phyloP scores from a whole-genome alignment of 192 early-diverging fungal genomes.

The Coemansia sp. region DNA sequence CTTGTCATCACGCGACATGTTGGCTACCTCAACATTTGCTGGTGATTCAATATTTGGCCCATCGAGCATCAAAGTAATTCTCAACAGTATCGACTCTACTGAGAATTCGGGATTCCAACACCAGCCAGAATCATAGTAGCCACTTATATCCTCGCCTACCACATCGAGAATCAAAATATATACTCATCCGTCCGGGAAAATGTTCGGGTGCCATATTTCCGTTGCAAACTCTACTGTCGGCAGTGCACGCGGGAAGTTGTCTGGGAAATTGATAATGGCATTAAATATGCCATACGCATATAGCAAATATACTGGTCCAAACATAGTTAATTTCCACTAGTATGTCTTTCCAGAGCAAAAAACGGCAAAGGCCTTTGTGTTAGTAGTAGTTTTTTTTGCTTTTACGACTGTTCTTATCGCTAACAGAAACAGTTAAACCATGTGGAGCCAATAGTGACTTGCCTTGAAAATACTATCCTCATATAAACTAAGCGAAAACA shows the following conservation, averaged over 20 bases:
- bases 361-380: too few relatives aligned
- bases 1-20: slow-evolving; percentile 72
- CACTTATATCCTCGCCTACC: slow-evolving; percentile 80
- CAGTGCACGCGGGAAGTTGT: slow-evolving; percentile 80
- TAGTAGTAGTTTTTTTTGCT: too few relatives aligned
- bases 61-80: slow-evolving; percentile 88
- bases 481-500: too few relatives aligned
- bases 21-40: slow-evolving; percentile 92
- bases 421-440: too few relatives aligned
- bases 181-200: slow-evolving; percentile 86
- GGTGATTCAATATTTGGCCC: slow-evolving; percentile 93
- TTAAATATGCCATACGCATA: slow-evolving; percentile 76
- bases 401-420: too few relatives aligned
- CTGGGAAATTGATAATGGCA: slow-evolving; percentile 71
- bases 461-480: too few relatives aligned
- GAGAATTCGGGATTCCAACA: slow-evolving; percentile 95
- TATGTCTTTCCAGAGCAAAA: too few relatives aligned
- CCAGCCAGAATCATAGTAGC: slow-evolving; percentile 85
- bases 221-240: slow-evolving; percentile 82
- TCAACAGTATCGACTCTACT: slow-evolving; percentile 88
- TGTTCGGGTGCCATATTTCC: slow-evolving; percentile 93
- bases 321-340: too few relatives aligned
- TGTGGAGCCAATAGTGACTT: too few relatives aligned
- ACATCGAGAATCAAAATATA: slow-evolving; percentile 91
- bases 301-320: too few relatives aligned